Evolutionary conservation across 805 yeast genomes (phyloP), one percentile per base, ranked within the genome.

Genomic region (Saccharomycopsis schoenii): DNA sequence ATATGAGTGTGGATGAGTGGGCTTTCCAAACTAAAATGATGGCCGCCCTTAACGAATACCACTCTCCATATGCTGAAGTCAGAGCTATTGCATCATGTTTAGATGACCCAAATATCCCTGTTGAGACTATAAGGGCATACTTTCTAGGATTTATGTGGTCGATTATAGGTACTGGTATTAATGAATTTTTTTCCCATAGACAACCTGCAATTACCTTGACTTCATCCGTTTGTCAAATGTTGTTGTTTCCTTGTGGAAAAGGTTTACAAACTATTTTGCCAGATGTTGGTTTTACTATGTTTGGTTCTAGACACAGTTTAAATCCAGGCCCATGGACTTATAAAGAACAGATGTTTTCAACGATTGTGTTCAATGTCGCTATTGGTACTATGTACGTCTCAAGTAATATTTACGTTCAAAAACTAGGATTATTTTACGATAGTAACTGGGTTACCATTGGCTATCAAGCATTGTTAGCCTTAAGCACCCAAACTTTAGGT

Each of bases 271-370:
- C 65, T 52, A 61, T 73, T 55, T 61, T 81, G 34, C 86, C 87
- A 25, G 78, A 77, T 62, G 74, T 73, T 72, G 67, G 78, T 5
- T 68, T 80, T 66, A 73, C 69, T 6, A 40, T 75, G 47, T 63
- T 68, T 50, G 79, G 83, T 58, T 72, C 67, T 36, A 73, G 76
- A 65, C 67, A 71, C 61, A 74, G 76, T 8, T 69, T 84, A 59
- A 83, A 83, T 68, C 86, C 85, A 2, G 86, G 88, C 11, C 85
- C 86, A 12, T 85, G 87, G 85, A 73, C 76, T 36, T 74, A 70
- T 64, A 84, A 84, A 68, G 89, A 84, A 67, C 89, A 85, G 69
- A 82, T 83, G 84, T 76, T 85, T 61, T 75, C 85, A 1, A 81
- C 89, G 65, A 64, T 77, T 41, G 69, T 76, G 59, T 73, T 73